Base-by-base conservation (phyloP, 2,329 filamentous ascomycete genomes). In the Bimuria novae-zelandiae region DNA sequence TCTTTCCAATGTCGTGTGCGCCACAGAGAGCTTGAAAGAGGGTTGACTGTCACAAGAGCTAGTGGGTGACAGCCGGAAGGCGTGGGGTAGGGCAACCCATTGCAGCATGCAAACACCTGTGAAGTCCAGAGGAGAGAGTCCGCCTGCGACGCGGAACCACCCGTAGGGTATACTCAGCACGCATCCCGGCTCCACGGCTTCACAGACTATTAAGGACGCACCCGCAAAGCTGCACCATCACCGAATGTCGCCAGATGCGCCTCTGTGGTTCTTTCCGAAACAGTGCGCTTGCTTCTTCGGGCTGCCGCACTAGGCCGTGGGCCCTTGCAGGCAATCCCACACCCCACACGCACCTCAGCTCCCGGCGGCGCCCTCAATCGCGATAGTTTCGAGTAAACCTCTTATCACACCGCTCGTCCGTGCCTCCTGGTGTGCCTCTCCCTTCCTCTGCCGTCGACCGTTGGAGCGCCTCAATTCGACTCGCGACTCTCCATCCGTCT, bases 371-470 rank as follows among this genome's bases (percentile, higher is more conserved):
- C 32, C 33, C 35, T 16, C 32, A n/a, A 23, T 8, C n/a, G 16
- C 40, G n/a, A 47, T 47, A 37, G 44, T 47, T 47, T 47, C 44
- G 44, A 47, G 44, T 47, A 47, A 37, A 47, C 22, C 7, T 36
- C 44, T 47, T 47, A 47, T 47, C 44, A 33, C 44, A 23, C 12
- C 44, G 8, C 11, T 8, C 44, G 33, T 30, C 44, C 30, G 44
- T 47, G 44, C 44, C 19, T 16, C 33, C 27, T 25, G 27, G 16
- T 21, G 16, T 21, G 1, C 42, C 17, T 45, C 16, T 43, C 16
- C 23, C 42, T 23, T 45, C 35, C 29, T 35, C 42, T 29, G 42
- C 29, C 42, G 42, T 27, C 19, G 37, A 40, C 37, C 14, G 4
- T 41, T 22, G 5, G 5, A 6, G 11, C 7, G 7, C 36, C 36